These are phyloP conservation scores for Ilyonectria destructans DNA, from an alignment of 2,329 filamentous ascomycete species.

Conservation along the genomic window DNA sequence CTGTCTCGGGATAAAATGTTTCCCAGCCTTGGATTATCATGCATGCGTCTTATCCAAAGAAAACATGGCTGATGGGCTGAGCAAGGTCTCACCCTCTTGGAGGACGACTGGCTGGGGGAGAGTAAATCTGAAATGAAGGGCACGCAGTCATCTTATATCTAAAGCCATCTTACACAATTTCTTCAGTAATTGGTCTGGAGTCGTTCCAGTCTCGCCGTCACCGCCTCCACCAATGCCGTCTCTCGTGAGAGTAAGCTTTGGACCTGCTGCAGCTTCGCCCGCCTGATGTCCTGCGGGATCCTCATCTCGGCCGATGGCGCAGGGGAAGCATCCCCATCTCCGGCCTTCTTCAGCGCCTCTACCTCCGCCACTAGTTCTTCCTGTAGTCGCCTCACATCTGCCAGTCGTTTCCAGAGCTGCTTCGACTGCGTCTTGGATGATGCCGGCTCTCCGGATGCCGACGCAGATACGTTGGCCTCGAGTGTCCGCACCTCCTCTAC, in stretches of 20 bases:
- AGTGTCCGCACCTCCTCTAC: slow-evolving; percentile 68
- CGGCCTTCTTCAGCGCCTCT: slow-evolving; percentile 59
- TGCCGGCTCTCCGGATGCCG: slow-evolving; percentile 49
- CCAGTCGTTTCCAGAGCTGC: slow-evolving; percentile 71
- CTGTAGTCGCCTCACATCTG: slow-evolving; percentile 70
- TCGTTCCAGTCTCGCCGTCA: slow-evolving; percentile 74
- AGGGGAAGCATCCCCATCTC: slow-evolving; percentile 43
- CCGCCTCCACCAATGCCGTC: slow-evolving; percentile 78
- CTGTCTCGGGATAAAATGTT: background rate
- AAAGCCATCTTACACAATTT: slow-evolving; percentile 45
- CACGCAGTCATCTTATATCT: slow-evolving; percentile 24
- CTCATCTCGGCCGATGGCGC: slow-evolving; percentile 59
- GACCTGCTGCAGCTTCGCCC: slow-evolving; percentile 76
- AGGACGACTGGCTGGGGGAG: slow-evolving; percentile 16
- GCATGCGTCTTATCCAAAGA: background rate
- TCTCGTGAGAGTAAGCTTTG: slow-evolving; percentile 77
- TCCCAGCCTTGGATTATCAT: background rate
- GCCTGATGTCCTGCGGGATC: slow-evolving; percentile 74
- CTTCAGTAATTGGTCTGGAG: slow-evolving; percentile 58
- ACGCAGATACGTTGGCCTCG: slow-evolving; percentile 65
- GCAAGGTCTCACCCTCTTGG: background rate
- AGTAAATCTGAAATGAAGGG: background rate
- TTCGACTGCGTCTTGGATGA: slow-evolving; percentile 60
- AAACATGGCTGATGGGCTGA: background rate
- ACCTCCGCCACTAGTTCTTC: slow-evolving; percentile 69